A percentile compares a stretch with the other conserved stretches of the same genome.
phyloP scores from a whole-genome alignment of 768 basidiomycete genomes.

The Leccinum boreale region DNA sequence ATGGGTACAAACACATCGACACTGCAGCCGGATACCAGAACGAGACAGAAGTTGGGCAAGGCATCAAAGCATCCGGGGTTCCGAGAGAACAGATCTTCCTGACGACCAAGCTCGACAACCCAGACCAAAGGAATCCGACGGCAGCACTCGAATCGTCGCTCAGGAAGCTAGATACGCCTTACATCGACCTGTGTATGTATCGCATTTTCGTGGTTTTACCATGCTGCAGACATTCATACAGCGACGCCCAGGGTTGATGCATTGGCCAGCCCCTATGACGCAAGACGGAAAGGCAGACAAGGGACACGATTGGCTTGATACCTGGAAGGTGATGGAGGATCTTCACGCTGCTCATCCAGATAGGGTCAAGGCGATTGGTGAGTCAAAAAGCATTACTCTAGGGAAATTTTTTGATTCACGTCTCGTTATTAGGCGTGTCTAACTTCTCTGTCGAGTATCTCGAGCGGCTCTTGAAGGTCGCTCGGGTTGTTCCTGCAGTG shows the following conservation, averaged over 20 bases:
- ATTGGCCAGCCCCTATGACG: conserved; percentile 80
- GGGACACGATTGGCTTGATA: conserved; percentile 62
- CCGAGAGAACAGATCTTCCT: conserved; percentile 74
- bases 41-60: conserved; percentile 78
- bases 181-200: conserved; percentile 72
- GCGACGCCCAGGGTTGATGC: conserved; percentile 58
- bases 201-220: background rate
- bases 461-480: conserved; percentile 54
- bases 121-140: conserved; percentile 55
- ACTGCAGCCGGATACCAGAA: conserved; percentile 71
- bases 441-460: conserved; percentile 70
- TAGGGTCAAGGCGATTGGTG: conserved; percentile 76
- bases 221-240: background rate
- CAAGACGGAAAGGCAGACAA: conserved; percentile 51
- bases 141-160: conserved; percentile 71
- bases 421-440: conserved; percentile 46
- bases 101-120: conserved; percentile 69
- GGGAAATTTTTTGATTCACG: background rate
- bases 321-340: conserved; percentile 77
- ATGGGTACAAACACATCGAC: conserved; percentile 73
- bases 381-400: conserved; percentile 5
- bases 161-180: conserved; percentile 62
- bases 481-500: conserved; percentile 61
- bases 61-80: conserved; percentile 71
- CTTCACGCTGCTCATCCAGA: conserved; percentile 61